Evolutionary conservation across 1,139 yeast species (phyloP), one percentile per base, ranked within the genome.

Genomic region (Kodamaea alishanica): DNA sequence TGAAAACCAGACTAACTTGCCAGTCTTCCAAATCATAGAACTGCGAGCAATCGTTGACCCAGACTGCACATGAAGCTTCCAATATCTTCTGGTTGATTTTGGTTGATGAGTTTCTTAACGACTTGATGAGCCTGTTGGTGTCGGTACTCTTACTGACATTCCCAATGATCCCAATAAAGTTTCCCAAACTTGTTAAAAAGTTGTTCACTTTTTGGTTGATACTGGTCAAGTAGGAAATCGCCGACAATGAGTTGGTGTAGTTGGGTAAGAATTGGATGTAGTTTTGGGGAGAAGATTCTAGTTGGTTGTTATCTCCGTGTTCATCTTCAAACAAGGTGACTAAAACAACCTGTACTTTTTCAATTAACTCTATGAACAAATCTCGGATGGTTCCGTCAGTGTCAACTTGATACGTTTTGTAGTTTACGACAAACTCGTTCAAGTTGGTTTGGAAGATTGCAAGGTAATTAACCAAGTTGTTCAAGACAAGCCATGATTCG

Each of bases 1-100:
- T 26, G 26, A 22, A 24, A 15, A 27, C 28, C 8, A 32, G 35
- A 32, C 58, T 59, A 11, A 62, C 54, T 37, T 63, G 70, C 75
- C 76, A 70, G 35, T 56, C 60, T 41, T 71, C 76, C 26, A 71
- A 54, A 39, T 69, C 75, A 49, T 65, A 70, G 34, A 71, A 66
- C 46, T 71, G 77, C 2, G 72, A 56, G 47, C 75, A 70, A 47
- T 71, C 77, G 47, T 71, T 71, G 2, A 70, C 69, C 76, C 76
- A 71, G 1, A 67, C 70, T 5, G 76, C 60, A 49, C 76, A 70
- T 2, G 65, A 49, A 0, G 74, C 75, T 48, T 71, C 76, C 39
- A 70, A 49, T 3, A 70, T 60, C 38, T 63, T 63, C 45, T 69
- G 75, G 42, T 66, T 68, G 9, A 68, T 61, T 22, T 60, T 51